Evolutionary conservation across 2,329 filamentous ascomycete genomes (phyloP), one percentile per base, ranked within the genome.

Genomic region (Sclerotinia minor): DNA sequence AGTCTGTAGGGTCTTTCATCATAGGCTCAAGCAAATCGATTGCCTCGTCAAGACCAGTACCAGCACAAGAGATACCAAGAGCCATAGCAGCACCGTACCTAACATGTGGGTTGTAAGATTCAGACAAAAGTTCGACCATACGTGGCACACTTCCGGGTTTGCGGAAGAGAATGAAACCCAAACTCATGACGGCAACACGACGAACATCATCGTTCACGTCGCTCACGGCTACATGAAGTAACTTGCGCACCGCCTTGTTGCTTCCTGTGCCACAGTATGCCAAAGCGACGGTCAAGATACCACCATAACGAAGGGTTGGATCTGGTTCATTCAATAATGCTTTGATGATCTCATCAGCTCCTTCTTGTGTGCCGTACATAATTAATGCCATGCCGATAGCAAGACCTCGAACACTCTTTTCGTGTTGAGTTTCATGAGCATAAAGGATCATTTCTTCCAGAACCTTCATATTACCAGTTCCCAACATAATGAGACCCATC

Each of bases 1-100:
- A 99, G 81, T 99, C 95, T 68, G 94, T 96, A 9, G 95, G 96
- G 75, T 99, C 95, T 83, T 98, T 99, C 83, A 97, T 94, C 95
- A 99, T 99, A 24, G 95, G 95, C 82, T 99, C 95, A 5, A 99
- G 85, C 24, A 99, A 85, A 76, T 99, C 95, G 70, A 98, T 95
- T 29, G 96, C 95, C 80, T 99, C 95, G 71, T 97, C 93, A 41
- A 98, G 84, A 19, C 95, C 95, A 64, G 95, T 99, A 59, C 95
- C 95, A 35, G 95, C 95, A 75, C 96, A 99, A 35, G 96, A 96
- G 76, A 99, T 99, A 80, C 95, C 95, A 17, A 99, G 87, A 54
- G 96, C 96, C 93, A 99, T 97, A 65, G 95, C 95, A 26, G 95
- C 96, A 77, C 95, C 95, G 76, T 99, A 99, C 68, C 95, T 90